Conservation (phyloP, 202 grass and related monocot species). For the Zizania palustris region DNA sequence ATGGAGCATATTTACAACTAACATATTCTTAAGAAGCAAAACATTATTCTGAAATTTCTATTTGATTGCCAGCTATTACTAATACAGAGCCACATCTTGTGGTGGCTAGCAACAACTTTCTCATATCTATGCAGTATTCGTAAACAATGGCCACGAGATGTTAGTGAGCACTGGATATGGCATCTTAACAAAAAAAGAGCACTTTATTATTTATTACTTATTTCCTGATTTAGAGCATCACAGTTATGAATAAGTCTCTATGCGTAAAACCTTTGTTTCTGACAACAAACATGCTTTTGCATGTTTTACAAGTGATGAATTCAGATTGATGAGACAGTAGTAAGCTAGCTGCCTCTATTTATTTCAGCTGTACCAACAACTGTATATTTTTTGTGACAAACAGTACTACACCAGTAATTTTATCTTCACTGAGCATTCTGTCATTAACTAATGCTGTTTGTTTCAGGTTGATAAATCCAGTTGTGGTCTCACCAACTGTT, state of each 20-base stretch:
- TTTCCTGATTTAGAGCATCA: constrained; percentile 15
- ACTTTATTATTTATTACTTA: not conserved
- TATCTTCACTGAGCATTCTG: constrained; percentile 19
- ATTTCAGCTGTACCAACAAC: not conserved
- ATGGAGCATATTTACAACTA: not conserved
- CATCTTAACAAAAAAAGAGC: not conserved
- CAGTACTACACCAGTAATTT: constrained; percentile 5
- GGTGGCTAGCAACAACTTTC: constrained; percentile 10
- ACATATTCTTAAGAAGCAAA: constrained; percentile 11
- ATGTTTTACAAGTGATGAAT: constrained; percentile 21
- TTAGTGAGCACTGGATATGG: not conserved
- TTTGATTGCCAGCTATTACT: constrained; percentile 4
- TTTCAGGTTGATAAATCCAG: constrained; percentile 96
- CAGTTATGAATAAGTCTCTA: not conserved
- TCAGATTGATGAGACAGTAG: not conserved
- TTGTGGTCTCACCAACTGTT: constrained; percentile 89
- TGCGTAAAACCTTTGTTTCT: constrained; percentile 13
- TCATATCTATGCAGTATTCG: not conserved
- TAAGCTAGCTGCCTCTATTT: not conserved
- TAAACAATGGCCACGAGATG: not conserved
- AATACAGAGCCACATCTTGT: not conserved
- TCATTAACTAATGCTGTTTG: constrained; percentile 16
- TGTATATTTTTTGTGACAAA: constrained; percentile 23
- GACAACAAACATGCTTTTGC: not conserved
- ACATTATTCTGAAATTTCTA: not conserved